Evolutionary conservation across 192 early-diverging fungal genomes (phyloP).

Genomic region (Oehlia diaphana): DNA sequence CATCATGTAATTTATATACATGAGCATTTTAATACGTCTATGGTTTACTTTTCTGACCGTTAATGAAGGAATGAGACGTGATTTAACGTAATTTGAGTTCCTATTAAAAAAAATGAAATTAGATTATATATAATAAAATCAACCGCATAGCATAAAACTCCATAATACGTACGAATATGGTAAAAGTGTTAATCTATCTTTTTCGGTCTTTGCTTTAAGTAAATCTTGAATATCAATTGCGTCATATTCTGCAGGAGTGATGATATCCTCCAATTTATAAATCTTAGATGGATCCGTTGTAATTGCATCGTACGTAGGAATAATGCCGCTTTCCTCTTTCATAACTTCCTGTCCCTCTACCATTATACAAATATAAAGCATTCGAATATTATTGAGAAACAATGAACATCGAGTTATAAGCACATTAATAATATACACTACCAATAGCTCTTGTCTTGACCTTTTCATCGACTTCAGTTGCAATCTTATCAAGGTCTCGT

Average conservation of each 20-base stretch:
- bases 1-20: conserved; percentile 82
- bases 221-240: conserved; percentile 61
- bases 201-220: conserved; percentile 42
- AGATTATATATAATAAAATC: background rate
- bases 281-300: conserved; percentile 70
- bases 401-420: conserved; percentile 13
- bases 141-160: no score
- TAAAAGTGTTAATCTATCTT: conserved; percentile 28
- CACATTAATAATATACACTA: conserved; percentile 25
- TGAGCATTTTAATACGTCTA: conserved; percentile 52
- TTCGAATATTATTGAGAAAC: background rate
- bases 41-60: conserved; percentile 53
- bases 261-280: conserved; percentile 79
- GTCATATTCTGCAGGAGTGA: conserved; percentile 61
- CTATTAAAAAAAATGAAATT: conserved; percentile 1
- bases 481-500: conserved; percentile 28
- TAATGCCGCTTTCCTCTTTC: conserved; percentile 59
- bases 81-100: conserved; percentile 47
- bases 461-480: conserved; percentile 39
- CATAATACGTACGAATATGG: conserved; percentile 37
- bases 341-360: conserved; percentile 49
- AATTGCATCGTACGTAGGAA: conserved; percentile 73
- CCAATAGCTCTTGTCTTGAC: conserved; percentile 57
- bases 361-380: background rate
- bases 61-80: conserved; percentile 37